Conservation (phyloP, 2,329 filamentous ascomycete species). For the Fusarium robinianum region DNA sequence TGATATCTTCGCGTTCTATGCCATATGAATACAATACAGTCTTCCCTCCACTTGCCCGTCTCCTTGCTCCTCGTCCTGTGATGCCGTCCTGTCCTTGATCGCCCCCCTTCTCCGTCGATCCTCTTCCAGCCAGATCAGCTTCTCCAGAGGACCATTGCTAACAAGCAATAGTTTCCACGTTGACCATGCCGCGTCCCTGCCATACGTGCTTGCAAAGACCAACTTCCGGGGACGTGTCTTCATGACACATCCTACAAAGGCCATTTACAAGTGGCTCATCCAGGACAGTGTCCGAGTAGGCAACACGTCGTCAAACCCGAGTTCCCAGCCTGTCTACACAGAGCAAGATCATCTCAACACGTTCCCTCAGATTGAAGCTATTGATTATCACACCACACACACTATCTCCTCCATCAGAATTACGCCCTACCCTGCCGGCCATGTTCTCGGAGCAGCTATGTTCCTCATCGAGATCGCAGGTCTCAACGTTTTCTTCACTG, state of each 20-base stretch:
- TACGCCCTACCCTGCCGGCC: constrained; percentile 93
- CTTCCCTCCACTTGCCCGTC: constrained; percentile 32
- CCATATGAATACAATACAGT: constrained; percentile 48
- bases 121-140: constrained; percentile 11
- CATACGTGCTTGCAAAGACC: constrained; percentile 96
- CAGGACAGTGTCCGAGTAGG: constrained; percentile 94
- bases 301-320: constrained; percentile 66
- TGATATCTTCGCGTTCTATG: constrained; percentile 40
- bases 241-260: constrained; percentile 99
- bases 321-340: constrained; percentile 82
- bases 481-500: constrained; percentile 95
- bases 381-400: constrained; percentile 97
- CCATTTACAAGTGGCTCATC: constrained; percentile 99
- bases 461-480: constrained; percentile 97
- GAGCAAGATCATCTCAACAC: constrained; percentile 95
- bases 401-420: constrained; percentile 96
- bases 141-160: constrained; percentile 30
- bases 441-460: constrained; percentile 98
- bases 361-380: constrained; percentile 92
- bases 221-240: constrained; percentile 97
- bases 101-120: constrained; percentile 18
- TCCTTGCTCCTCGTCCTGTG: constrained; percentile 34
- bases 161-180: constrained; percentile 79
- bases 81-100: constrained; percentile 34
- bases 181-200: constrained; percentile 97